phyloP scores from a whole-genome alignment of 441 rosid species.

The Adansonia madagascariensis region DNA sequence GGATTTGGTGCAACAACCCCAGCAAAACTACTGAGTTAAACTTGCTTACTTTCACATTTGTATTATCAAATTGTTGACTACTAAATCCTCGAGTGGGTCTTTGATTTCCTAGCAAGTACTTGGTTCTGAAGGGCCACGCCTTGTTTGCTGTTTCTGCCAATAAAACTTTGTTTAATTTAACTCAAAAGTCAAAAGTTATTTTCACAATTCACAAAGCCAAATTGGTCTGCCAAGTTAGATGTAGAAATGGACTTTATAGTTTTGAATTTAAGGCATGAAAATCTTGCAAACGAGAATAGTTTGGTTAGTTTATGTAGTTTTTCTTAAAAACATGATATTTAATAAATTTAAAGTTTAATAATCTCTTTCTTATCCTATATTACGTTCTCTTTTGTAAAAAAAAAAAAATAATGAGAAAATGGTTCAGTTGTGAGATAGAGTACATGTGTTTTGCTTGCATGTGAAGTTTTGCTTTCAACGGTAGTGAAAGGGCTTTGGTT shows the following conservation, averaged over 20 bases:
- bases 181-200: not conserved
- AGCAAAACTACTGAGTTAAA: not conserved
- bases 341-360: too few species aligned
- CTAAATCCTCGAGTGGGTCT: not conserved
- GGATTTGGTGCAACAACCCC: not conserved
- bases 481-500: slow-evolving; percentile 12
- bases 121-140: slow-evolving; percentile 12
- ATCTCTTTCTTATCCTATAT: too few species aligned
- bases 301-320: too few species aligned
- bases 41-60: slow-evolving; percentile 12
- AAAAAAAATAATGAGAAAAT: not conserved
- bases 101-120: slow-evolving; percentile 3
- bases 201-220: slow-evolving; percentile 15
- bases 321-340: too few species aligned
- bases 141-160: slow-evolving; percentile 14
- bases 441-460: not conserved
- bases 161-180: not conserved
- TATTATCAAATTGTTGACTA: slow-evolving; percentile 16
- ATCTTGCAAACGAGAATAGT: too few species aligned
- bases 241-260: not conserved
- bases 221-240: not conserved
- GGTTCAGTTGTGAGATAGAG: not conserved
- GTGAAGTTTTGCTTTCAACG: slow-evolving; percentile 5
- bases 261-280: not conserved
- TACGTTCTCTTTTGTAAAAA: too few species aligned